phyloP scores from a whole-genome alignment of 768 basidiomycete genomes.

The Cyclocybe cylindracea region DNA sequence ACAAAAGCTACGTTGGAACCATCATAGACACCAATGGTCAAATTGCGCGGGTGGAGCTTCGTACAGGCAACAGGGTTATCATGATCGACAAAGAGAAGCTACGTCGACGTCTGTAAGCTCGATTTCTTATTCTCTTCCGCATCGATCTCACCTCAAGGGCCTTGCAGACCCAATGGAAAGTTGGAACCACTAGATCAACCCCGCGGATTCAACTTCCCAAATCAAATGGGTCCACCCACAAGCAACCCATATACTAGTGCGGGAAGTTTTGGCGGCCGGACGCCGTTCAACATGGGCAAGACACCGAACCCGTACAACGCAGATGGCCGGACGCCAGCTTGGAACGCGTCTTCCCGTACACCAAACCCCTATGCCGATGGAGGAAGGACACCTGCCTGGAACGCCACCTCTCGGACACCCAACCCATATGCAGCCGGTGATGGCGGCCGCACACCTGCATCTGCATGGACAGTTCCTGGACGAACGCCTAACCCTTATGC shows the following conservation, averaged over 20 bases:
- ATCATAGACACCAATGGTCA: conserved; percentile 95
- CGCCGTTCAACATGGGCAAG: conserved; percentile 38
- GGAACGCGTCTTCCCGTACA: conserved; percentile 64
- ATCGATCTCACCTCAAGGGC: conserved; percentile 1
- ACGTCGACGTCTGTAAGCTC: conserved; percentile 66
- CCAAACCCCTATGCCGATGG: conserved; percentile 70
- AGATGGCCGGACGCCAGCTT: conserved; percentile 62
- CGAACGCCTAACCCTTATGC: conserved; percentile 78
- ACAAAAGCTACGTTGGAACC: conserved; percentile 88
- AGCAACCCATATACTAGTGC: conserved; percentile 37
- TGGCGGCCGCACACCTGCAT: conserved; percentile 66
- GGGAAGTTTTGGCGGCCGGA: conserved; percentile 28
- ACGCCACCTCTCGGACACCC: conserved; percentile 56
- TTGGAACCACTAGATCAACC: conserved; percentile 49
- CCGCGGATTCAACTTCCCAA: too few relatives aligned
- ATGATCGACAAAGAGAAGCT: conserved; percentile 83
- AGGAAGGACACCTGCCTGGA: conserved; percentile 71
- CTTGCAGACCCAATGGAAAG: conserved; percentile 54
- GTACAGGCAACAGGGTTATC: conserved; percentile 84
- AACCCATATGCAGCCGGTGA: conserved; percentile 62
- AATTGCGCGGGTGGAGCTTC: conserved; percentile 88
- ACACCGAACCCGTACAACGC: conserved; percentile 77
- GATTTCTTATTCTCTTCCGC: neutral
- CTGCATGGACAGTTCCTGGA: conserved; percentile 63
- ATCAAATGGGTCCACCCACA: conserved; percentile 13